Evolutionary conservation across 2,329 filamentous ascomycete species (phyloP), one percentile per base, ranked within the genome.

Genomic region (Cladosporium halotolerans): DNA sequence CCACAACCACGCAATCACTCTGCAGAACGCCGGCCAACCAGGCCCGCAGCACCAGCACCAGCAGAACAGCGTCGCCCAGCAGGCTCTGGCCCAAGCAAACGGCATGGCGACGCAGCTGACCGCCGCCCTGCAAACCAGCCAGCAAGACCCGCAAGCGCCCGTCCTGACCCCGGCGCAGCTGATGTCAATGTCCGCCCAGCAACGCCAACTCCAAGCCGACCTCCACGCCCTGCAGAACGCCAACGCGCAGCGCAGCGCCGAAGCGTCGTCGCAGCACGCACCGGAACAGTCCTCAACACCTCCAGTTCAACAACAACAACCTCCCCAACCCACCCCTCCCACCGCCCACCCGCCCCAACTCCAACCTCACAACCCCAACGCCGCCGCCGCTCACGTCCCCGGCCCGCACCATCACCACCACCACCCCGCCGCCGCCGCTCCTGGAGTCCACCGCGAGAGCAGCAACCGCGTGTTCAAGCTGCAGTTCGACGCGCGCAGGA

Each of bases 401-500:
- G 64, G 63, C 4, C 52, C 51, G 66, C 66, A 19, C 67, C 32
- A 49, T 7, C n/a, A 28, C 28, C 16, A 46, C 38, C 57, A 54
- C 7, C 33, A 45, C 31, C 40, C 45, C 38, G 32, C 43, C 40
- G 14, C 32, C 18, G 43, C 10, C 34, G n/a, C 48, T 42, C 16
- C 16, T 18, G 16, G 16, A 18, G 16, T 18, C 59, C 50, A 63
- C 55, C 53, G 53, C 14, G 71, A 73, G 11, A 64, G 66, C 14
- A 77, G 76, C 34, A 78, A 81, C 9, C 71, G 93, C 19, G 88
- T 99, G 3, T 99, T 97, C 76, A 99, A 99, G 71, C 77, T 97
- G 34, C 93, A 99, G 69, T 99, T 96, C 62, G 93, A 99, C 67
- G 88, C 90, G 1, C 81, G 90, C 18, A 84, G 91, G 62, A 95